A percentile compares a stretch with the other conserved stretches of the same genome.
phyloP scores from a whole-genome alignment of 441 rosid species.

The Aleurites moluccanus region DNA sequence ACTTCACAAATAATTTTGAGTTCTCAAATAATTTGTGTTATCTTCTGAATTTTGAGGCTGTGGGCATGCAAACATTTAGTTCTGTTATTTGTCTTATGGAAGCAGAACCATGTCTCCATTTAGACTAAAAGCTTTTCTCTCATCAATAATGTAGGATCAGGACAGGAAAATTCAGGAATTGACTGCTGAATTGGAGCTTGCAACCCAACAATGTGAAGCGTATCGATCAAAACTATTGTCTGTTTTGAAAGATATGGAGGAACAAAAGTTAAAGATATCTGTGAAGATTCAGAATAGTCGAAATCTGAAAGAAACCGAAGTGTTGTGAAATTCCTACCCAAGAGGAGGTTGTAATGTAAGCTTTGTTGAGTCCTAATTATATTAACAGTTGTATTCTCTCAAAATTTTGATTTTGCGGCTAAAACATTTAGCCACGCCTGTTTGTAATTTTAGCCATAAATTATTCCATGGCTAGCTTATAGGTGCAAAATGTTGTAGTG shows the following conservation, averaged over 20 bases:
- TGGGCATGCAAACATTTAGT: neutral
- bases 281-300: constrained; percentile 47
- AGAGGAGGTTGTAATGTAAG: neutral
- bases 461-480: neutral
- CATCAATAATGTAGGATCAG: constrained; percentile 26
- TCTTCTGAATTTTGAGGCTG: neutral
- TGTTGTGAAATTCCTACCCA: neutral
- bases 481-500: neutral
- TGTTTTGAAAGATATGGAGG: constrained; percentile 44
- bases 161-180: constrained; percentile 40
- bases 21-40: neutral
- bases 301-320: neutral
- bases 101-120: neutral
- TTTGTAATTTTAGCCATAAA: neutral
- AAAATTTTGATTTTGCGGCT: neutral
- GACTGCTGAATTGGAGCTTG: constrained; percentile 35
- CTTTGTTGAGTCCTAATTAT: neutral
- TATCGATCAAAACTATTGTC: constrained; percentile 35
- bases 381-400: neutral
- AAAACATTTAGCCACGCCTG: neutral
- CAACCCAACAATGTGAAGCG: constrained; percentile 41
- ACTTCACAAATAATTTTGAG: neutral
- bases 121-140: neutral
- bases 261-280: constrained; percentile 44
- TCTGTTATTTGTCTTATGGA: neutral